These are phyloP conservation scores for Blastomyces parvus DNA, from an alignment of 2,329 filamentous ascomycete genomes.

Conservation along the genomic window DNA sequence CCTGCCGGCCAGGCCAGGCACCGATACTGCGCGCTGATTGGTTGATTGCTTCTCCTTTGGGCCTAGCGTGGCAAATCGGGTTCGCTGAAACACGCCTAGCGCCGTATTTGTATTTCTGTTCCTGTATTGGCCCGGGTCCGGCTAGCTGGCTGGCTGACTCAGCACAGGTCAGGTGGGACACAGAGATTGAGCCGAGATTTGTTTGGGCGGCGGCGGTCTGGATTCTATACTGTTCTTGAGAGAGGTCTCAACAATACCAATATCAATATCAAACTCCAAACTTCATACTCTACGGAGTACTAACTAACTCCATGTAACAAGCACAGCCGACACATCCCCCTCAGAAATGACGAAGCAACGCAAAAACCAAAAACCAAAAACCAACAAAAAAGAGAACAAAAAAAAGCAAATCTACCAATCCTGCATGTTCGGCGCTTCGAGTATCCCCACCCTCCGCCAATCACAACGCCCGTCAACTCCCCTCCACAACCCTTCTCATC, in stretches of 20 bases:
- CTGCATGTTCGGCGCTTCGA: constrained; percentile 4
- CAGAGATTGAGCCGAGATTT: too few species aligned
- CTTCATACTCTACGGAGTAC: too few species aligned
- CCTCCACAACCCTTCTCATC: background rate
- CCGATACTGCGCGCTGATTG: background rate
- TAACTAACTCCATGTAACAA: too few species aligned
- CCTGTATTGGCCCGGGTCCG: background rate
- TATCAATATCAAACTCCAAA: too few species aligned
- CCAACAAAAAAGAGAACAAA: background rate
- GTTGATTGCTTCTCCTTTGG: background rate
- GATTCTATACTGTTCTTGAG: too few species aligned
- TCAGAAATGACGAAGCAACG: background rate
- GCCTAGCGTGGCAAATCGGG: background rate
- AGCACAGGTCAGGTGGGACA: too few species aligned
- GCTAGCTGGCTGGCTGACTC: background rate
- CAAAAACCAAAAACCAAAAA: background rate
- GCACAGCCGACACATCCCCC: too few species aligned
- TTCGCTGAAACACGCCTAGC: background rate
- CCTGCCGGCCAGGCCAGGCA: background rate
- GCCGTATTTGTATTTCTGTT: background rate
- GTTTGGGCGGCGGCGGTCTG: too few species aligned
- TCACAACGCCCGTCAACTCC: background rate
- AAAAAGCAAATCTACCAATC: background rate
- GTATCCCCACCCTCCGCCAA: background rate
- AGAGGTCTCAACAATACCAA: too few species aligned